Conservation (phyloP, 2,329 filamentous ascomycete species). For the Diaporthe amygdali region DNA sequence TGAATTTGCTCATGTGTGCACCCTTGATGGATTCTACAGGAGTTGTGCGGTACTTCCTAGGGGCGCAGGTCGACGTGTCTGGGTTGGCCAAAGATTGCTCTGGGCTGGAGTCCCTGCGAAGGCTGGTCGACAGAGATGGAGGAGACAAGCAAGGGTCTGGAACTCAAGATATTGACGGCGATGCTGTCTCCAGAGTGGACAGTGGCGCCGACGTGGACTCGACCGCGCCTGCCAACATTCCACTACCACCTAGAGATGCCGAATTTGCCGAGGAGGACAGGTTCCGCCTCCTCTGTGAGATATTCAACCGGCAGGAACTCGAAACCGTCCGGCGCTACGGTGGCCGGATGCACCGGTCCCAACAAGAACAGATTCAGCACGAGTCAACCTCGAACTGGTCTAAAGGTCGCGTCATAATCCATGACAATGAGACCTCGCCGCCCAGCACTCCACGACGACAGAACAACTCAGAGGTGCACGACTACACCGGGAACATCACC, state of each 20-base stretch:
- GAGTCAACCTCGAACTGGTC: constrained; percentile 41
- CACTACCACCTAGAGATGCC: not conserved
- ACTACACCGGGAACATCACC: constrained; percentile 15
- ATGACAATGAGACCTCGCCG: constrained; percentile 24
- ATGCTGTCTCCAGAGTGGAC: not conserved
- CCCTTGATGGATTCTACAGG: constrained; percentile 73
- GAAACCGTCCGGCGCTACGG: constrained; percentile 67
- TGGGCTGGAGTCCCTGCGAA: constrained; percentile 66
- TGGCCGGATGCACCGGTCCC: constrained; percentile 63
- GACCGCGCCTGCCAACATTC: not conserved
- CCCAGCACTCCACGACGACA: constrained; percentile 13
- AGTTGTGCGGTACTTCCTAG: constrained; percentile 70
- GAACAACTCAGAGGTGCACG: constrained; percentile 11
- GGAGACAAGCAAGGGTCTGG: constrained; percentile 30
- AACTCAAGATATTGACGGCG: not conserved
- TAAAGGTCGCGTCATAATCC: constrained; percentile 47
- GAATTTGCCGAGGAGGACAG: constrained; percentile 48
- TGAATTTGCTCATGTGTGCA: constrained; percentile 78
- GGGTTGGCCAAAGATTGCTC: constrained; percentile 70
- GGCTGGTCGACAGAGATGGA: constrained; percentile 46
- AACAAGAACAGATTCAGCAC: constrained; percentile 44
- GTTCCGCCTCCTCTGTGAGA: constrained; percentile 70
- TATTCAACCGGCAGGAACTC: constrained; percentile 72
- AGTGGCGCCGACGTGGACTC: not conserved
- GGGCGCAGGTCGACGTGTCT: constrained; percentile 74